Base-by-base conservation (phyloP, 257 asterid species). In the Vinca minor region DNA sequence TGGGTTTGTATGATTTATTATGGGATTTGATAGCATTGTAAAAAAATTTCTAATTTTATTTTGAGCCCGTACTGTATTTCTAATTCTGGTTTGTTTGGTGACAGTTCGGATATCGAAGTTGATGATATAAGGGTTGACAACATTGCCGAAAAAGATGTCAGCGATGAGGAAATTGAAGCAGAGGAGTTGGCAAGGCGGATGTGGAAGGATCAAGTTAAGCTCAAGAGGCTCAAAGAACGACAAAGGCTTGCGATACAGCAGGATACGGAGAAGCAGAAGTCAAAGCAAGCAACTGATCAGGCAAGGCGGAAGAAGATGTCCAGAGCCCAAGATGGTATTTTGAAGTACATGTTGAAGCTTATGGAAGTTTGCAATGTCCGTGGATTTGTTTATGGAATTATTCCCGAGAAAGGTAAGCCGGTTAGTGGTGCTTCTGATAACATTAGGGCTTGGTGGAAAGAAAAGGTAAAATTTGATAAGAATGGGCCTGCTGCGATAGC, bases 361-460 rank as follows among this genome's bases (percentile, higher is more conserved):
- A 84, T 84, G 91, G 95, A 86, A 59, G 91, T 82, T n/a, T 86
- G 95, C 80, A 79, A 80, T 46, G 91, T 78, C 28, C 91, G 84
- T 21, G 95, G 91, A 49, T 86, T 84, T 31, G 91, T 86, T 20
- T 86, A 84, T 53, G 95, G 91, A 8, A 86, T 86, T 67, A 84
- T 86, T 20, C 88, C 91, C 5, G 95, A 84, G 69, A 82, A 86
- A 75, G 95, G 91, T 23, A 86, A 84, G 71, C 88, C 88, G 0
- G 91, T 86, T 20, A 76, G 88, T 5, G 91, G 95, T 38, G 68
- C 91, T 10, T 86, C 95, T 0, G 91, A 86, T 63, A 86, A 86
- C 69, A 46, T 86, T 32, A 65, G 95, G 58, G 95, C 83, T 32
- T 86, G 91, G 95, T 86, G 95, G 95, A 86, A 86, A 59, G 95